These are phyloP conservation scores for Pezicula rhizophila DNA, from an alignment of 2,329 filamentous ascomycete species.

Conservation along the genomic window DNA sequence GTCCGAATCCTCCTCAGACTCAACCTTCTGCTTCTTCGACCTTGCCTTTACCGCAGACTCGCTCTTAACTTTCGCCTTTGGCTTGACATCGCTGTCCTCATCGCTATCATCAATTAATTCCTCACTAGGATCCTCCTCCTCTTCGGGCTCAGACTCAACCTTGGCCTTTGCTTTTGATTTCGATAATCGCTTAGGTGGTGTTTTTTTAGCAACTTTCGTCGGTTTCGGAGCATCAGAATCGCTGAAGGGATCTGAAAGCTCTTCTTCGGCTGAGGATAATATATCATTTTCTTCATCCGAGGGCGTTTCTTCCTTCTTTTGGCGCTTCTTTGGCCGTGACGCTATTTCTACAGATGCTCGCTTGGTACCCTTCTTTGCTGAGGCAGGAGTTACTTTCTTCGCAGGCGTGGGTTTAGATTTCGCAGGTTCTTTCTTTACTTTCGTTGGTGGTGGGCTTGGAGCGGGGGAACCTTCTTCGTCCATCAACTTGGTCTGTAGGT, in stretches of 20 bases:
- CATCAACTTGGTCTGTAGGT: constrained; percentile 9
- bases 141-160: constrained; percentile 8
- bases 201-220: constrained; percentile 20
- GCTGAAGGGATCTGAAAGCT: constrained; percentile 8
- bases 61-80: neutral
- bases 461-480: constrained; percentile 8
- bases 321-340: constrained; percentile 24
- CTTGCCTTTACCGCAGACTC: neutral
- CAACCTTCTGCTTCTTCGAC: neutral
- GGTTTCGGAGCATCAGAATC: constrained; percentile 15
- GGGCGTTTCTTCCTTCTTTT: constrained; percentile 23
- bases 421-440: constrained; percentile 5
- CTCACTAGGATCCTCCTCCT: neutral
- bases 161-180: constrained; percentile 21
- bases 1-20: neutral
- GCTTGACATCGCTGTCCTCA: constrained; percentile 1
- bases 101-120: no score
- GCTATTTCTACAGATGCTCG: constrained; percentile 36
- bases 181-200: constrained; percentile 18
- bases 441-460: constrained; percentile 2
- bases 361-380: constrained; percentile 25
- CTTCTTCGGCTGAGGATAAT: constrained; percentile 5
- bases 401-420: constrained; percentile 45
- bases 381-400: constrained; percentile 12
- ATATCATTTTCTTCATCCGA: constrained; percentile 9